Percentiles rank a stretch among this genome's conserved stretches.
These are phyloP conservation scores for Gillenia trifoliata DNA, from an alignment of 306 rosid species.

Conservation along the genomic window DNA sequence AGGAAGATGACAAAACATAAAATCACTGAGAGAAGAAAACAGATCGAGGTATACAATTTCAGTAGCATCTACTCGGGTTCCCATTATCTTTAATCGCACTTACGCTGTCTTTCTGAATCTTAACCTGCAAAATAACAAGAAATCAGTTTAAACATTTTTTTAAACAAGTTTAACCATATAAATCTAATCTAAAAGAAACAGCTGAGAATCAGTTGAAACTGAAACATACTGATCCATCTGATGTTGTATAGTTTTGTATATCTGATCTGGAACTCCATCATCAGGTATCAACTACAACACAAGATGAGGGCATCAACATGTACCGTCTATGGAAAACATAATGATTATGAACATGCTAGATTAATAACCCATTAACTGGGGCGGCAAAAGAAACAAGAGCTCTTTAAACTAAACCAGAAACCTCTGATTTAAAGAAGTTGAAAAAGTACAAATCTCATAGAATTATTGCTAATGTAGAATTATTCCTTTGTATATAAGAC, in stretches of 20 bases:
- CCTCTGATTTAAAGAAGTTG: background rate
- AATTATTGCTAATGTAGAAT: background rate
- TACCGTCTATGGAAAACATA: background rate
- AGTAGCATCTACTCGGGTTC: slow-evolving; percentile 94
- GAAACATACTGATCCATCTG: slow-evolving; percentile 85
- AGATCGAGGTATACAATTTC: slow-evolving; percentile 58
- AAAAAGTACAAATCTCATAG: background rate
- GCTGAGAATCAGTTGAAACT: slow-evolving; percentile 1
- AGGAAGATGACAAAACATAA: background rate
- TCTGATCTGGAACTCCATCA: slow-evolving; percentile 99
- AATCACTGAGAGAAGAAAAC: background rate
- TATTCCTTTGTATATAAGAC: background rate
- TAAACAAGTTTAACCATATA: background rate
- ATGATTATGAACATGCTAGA: background rate
- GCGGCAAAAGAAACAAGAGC: background rate
- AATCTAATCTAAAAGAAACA: background rate
- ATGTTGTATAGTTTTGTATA: slow-evolving; percentile 90
- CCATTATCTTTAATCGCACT: slow-evolving; percentile 93
- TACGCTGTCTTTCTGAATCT: slow-evolving; percentile 94
- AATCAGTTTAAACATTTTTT: slow-evolving; percentile 11
- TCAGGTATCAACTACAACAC: slow-evolving; percentile 79
- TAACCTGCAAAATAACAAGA: slow-evolving; percentile 55
- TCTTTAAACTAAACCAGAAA: background rate
- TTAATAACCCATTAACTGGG: background rate
- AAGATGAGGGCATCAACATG: background rate